phyloP scores from a whole-genome alignment of 441 rosid species.

The Biscutella laevigata region DNA sequence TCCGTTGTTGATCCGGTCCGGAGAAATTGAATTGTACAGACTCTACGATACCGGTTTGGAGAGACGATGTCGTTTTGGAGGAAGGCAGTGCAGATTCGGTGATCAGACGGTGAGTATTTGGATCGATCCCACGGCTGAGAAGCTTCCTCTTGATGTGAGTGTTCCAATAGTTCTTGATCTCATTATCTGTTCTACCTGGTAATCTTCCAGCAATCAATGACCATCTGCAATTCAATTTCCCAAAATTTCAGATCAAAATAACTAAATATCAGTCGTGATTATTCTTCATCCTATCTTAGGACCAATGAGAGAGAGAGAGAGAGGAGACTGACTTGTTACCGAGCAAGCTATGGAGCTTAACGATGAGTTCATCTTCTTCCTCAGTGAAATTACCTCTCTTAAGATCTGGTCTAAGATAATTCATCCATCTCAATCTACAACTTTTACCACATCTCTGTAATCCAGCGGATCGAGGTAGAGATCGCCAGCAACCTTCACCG shows the following conservation, averaged over 20 bases:
- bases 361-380: slow-evolving; percentile 80
- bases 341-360: slow-evolving; percentile 69
- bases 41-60: slow-evolving; percentile 11
- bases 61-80: too few species aligned
- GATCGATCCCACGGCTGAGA: slow-evolving; percentile 70
- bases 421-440: slow-evolving; percentile 70
- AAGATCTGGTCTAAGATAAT: slow-evolving; percentile 86
- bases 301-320: not conserved
- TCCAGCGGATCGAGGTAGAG: slow-evolving; percentile 85
- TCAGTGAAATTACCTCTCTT: slow-evolving; percentile 85
- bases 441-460: slow-evolving; percentile 82
- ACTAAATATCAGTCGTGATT: too few species aligned
- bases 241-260: not conserved
- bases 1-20: slow-evolving; percentile 9
- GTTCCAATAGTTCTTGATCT: slow-evolving; percentile 71
- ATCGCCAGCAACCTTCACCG: slow-evolving; percentile 93
- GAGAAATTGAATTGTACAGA: slow-evolving; percentile 1
- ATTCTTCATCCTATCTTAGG: too few species aligned
- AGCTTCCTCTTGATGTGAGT: slow-evolving; percentile 64
- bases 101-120: slow-evolving; percentile 49
- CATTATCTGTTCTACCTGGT: too few species aligned
- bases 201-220: too few species aligned
- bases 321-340: slow-evolving; percentile 61
- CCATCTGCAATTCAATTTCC: slow-evolving; percentile 35
- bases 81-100: slow-evolving; percentile 3